phyloP scores from a whole-genome alignment of 2,329 filamentous ascomycete species.

The Aphanocladium album region DNA sequence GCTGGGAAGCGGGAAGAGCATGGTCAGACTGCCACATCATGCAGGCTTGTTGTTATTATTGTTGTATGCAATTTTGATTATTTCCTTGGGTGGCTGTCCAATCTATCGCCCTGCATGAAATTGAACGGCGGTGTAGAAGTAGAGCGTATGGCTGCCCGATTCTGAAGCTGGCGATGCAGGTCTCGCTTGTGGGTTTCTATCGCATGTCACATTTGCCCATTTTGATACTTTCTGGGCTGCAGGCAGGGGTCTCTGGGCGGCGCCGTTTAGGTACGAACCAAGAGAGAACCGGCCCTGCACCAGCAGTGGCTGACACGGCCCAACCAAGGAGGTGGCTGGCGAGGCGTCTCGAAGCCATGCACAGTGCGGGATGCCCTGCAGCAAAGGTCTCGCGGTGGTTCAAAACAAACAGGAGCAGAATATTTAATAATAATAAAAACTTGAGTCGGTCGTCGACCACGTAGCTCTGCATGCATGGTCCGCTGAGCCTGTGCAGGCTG shows the following conservation, averaged over 20 bases:
- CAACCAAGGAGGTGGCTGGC: neutral
- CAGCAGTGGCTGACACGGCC: neutral
- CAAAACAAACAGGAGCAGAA: neutral
- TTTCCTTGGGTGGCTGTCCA: neutral
- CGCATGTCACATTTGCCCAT: slow-evolving; percentile 2
- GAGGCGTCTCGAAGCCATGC: neutral
- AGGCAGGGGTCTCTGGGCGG: neutral
- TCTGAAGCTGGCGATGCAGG: slow-evolving; percentile 6
- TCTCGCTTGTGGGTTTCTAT: slow-evolving; percentile 6
- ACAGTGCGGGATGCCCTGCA: neutral
- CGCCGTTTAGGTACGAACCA: neutral
- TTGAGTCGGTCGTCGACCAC: neutral
- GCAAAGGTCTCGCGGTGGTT: neutral
- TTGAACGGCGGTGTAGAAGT: slow-evolving; percentile 8
- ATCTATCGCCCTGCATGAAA: neutral
- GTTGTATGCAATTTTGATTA: neutral
- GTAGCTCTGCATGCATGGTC: neutral
- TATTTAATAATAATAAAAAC: too few species aligned
- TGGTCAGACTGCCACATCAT: neutral
- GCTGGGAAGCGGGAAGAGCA: neutral
- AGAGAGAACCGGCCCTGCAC: neutral
- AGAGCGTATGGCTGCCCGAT: slow-evolving; percentile 11
- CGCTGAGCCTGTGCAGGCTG: neutral
- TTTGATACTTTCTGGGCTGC: neutral
- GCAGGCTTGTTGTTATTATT: neutral